phyloP scores from a whole-genome alignment of 305 asterid species.

The Fraxinus paxiana region DNA sequence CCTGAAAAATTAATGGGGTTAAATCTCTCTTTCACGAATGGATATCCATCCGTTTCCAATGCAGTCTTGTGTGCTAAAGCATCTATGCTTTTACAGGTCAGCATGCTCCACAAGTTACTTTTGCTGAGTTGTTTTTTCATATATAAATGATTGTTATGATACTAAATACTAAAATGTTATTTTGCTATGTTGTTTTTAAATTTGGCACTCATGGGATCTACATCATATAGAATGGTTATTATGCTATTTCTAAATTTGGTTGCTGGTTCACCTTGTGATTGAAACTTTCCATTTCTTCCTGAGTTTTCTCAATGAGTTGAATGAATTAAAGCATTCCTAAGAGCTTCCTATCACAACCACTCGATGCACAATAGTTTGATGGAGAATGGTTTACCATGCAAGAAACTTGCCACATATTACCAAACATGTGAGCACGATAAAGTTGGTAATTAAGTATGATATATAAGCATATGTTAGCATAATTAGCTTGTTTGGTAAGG shows the following conservation, averaged over 20 bases:
- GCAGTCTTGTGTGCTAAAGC: constrained; percentile 85
- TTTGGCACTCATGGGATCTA: neutral
- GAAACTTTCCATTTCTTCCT: neutral
- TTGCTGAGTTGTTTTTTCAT: neutral
- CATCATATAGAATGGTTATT: neutral
- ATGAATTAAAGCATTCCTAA: neutral
- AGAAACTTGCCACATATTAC: neutral
- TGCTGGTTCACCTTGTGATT: neutral
- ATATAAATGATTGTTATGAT: neutral
- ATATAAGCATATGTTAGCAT: neutral
- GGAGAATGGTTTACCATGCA: neutral
- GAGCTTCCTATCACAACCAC: neutral
- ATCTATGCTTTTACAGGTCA: constrained; percentile 85
- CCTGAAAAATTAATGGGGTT: constrained; percentile 72
- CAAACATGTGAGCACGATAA: neutral
- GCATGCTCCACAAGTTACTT: neutral
- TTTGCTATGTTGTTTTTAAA: neutral
- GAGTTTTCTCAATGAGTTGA: neutral
- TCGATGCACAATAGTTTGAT: neutral
- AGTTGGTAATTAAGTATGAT: neutral
- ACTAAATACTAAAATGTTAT: neutral
- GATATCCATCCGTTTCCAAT: constrained; percentile 52
- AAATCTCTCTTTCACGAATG: constrained; percentile 59
- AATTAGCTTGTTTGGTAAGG: neutral
- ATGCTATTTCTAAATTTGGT: neutral